phyloP scores from a whole-genome alignment of 225 moss, liverwort and hornwort species.

The Bryoerythrophyllum caledonicum region DNA sequence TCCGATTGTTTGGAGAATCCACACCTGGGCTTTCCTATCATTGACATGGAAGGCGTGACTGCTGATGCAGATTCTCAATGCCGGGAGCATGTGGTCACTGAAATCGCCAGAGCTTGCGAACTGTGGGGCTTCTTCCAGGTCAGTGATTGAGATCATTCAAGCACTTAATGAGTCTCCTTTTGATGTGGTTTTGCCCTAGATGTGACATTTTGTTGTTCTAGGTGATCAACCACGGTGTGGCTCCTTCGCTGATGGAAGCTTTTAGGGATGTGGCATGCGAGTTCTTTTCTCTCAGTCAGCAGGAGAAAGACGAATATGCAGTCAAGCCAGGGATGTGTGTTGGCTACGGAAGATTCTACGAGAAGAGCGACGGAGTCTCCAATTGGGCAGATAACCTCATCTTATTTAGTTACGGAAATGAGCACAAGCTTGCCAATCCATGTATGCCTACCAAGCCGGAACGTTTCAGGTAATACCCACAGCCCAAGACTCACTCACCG shows the following conservation, averaged over 20 bases:
- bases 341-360: slow-evolving; percentile 31
- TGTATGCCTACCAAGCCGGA: slow-evolving; percentile 31
- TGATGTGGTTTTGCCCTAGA: not conserved
- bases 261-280: slow-evolving; percentile 24
- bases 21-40: slow-evolving; percentile 14
- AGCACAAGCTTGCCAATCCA: slow-evolving; percentile 15
- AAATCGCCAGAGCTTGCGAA: slow-evolving; percentile 38
- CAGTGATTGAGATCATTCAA: not conserved
- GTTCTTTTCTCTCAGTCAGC: slow-evolving; percentile 24
- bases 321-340: slow-evolving; percentile 23
- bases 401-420: slow-evolving; percentile 25
- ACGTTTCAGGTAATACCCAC: slow-evolving; percentile 21
- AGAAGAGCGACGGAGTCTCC: slow-evolving; percentile 16
- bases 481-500: not conserved
- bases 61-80: not conserved
- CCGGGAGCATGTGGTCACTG: slow-evolving; percentile 12
- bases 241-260: slow-evolving; percentile 21
- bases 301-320: slow-evolving; percentile 27
- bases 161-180: not conserved
- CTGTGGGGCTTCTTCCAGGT: slow-evolving; percentile 50
- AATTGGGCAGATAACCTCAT: slow-evolving; percentile 34
- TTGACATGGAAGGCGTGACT: slow-evolving; percentile 26
- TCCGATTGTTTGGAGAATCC: not conserved
- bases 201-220: not conserved
- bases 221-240: slow-evolving; percentile 35